Percentiles rank a stretch among this genome's conserved stretches.
Conservation (phyloP, 1,139 yeast genomes). For the Scheffersomyces cryptocercus region DNA sequence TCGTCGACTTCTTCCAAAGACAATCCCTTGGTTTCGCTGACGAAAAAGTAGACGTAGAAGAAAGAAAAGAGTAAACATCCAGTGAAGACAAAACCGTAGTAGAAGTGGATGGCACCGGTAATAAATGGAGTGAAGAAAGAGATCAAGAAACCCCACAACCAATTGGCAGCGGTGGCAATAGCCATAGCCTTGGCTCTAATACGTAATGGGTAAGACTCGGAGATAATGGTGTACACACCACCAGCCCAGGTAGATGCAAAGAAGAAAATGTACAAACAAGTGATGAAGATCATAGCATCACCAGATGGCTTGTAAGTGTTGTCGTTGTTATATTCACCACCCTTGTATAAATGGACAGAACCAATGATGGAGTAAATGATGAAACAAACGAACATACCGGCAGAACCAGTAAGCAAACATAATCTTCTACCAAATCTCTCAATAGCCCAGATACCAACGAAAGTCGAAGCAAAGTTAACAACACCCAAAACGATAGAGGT, state of each 20-base stretch:
- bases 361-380: constrained; percentile 64
- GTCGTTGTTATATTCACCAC: constrained; percentile 29
- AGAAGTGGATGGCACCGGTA: constrained; percentile 26
- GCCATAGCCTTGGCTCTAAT: constrained; percentile 83
- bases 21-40: constrained; percentile 68
- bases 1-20: constrained; percentile 69
- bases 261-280: constrained; percentile 79
- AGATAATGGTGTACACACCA: constrained; percentile 73
- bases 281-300: constrained; percentile 74
- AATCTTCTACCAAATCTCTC: constrained; percentile 73
- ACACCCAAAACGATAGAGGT: constrained; percentile 68
- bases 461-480: constrained; percentile 71
- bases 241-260: constrained; percentile 93
- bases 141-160: constrained; percentile 80
- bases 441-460: constrained; percentile 66
- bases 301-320: constrained; percentile 54
- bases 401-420: constrained; percentile 53
- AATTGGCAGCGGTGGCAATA: constrained; percentile 72
- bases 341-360: constrained; percentile 58
- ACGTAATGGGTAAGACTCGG: constrained; percentile 79
- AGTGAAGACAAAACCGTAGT: constrained; percentile 27
- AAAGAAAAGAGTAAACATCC: constrained; percentile 27
- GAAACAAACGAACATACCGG: constrained; percentile 56
- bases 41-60: constrained; percentile 55
- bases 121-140: constrained; percentile 77